Evolutionary conservation across 1,284 basidiomycete species (phyloP).

Genomic region (Kwoniella shivajii): DNA sequence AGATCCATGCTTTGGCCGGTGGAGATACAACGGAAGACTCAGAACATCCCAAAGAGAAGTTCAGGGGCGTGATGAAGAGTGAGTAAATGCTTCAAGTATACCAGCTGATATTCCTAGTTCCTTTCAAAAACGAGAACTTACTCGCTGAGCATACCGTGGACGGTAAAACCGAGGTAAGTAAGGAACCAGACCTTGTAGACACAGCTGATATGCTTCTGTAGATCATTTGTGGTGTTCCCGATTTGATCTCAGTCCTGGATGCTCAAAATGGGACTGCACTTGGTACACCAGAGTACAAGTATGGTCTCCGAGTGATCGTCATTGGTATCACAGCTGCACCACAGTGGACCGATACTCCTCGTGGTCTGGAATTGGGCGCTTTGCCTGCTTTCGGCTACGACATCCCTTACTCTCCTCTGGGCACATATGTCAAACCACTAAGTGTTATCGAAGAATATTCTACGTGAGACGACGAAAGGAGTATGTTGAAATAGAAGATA

Average conservation of each 20-base stretch:
- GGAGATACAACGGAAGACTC: conserved; percentile 56
- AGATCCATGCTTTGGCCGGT: conserved; percentile 55
- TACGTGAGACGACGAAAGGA: too few relatives aligned
- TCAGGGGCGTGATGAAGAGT: conserved; percentile 31
- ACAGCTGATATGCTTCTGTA: conserved; percentile 20
- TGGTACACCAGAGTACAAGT: conserved; percentile 61
- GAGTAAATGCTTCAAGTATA: background rate
- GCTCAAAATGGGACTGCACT: conserved; percentile 61
- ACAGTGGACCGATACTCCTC: conserved; percentile 60
- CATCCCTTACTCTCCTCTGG: conserved; percentile 44
- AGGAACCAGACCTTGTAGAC: background rate
- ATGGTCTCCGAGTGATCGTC: conserved; percentile 63
- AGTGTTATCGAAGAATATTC: conserved; percentile 52
- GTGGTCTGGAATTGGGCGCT: conserved; percentile 57
- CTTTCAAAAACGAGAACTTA: conserved; percentile 65
- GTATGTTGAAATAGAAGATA: too few relatives aligned
- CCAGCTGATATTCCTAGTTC: conserved; percentile 47
- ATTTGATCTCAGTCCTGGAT: conserved; percentile 63
- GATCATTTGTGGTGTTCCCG: conserved; percentile 61
- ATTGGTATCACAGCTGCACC: conserved; percentile 63
- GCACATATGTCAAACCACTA: conserved; percentile 42
- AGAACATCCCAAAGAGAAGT: conserved; percentile 23
- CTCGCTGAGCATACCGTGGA: conserved; percentile 56
- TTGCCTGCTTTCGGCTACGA: conserved; percentile 36
- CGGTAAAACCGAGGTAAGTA: conserved; percentile 43